Base-by-base conservation (phyloP, 148 eudicot genomes). In the Cornus kousa region DNA sequence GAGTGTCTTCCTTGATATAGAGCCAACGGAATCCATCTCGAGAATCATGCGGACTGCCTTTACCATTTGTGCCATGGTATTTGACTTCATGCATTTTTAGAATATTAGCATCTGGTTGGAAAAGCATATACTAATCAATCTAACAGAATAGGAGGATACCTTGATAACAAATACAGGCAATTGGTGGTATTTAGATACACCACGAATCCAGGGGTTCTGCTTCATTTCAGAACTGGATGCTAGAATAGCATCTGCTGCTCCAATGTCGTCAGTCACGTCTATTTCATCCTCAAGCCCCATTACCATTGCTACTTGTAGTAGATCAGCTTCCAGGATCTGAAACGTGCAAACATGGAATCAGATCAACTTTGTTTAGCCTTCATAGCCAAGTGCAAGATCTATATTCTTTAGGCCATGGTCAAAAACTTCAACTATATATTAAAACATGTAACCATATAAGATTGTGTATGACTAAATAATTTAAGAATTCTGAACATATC, bases 1-100 rank as follows among this genome's bases (percentile, higher is more conserved):
- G 22, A 82, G 75, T 68, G 85, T 80, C 74, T 83, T 79, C 77
- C 87, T 94, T 35, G 83, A 78, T 68, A 40, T 66, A 19, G 87
- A 59, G 73, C 83, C 83, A 81, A 85, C 81, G 16, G 92, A 78
- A 80, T 88, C 93, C 83, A 84, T 87, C 33, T 85, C 95, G 76
- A 96, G 91, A 82, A 96, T 96, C 94, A 89, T 90, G n/a, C 89
- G 98, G 66, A 96, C 82, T 67, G 99, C 99, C 87, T 96, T 96
- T 3, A 93, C 97, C 94, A 96, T 92, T 84, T 94, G 97, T 67
- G 98, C 97, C 98, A 96, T 92, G 67, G 98, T 91, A 82, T 87
- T 93, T 67, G 97, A 94, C 98, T 96, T 89, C 83, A 90, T 5
- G 23, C 7, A 62, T 69, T 70, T 70, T 74, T 55, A 55, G 31